Base-by-base conservation (phyloP, 371 early-diverging fungal genomes). In the Rhizopus stolonifer region DNA sequence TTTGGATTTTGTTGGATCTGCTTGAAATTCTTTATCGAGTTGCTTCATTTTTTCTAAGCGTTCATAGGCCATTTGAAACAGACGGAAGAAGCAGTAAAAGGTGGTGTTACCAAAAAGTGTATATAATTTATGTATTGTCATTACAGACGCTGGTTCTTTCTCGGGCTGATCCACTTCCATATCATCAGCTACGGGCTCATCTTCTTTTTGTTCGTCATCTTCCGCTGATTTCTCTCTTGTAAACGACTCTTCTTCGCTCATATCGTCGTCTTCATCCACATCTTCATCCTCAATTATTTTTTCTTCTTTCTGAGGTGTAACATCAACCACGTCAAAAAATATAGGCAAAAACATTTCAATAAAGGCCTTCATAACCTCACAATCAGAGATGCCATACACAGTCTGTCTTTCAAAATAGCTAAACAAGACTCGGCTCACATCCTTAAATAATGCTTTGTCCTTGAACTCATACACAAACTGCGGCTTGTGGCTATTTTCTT, bases 81-180 rank as follows among this genome's bases (percentile, higher is more conserved):
- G 79, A 17, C 97, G 74, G 65, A 97, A 83, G 60, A 98, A 93
- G 51, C 86, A 88, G 64, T 92, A 98, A 53, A 88, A 88, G 29
- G 65, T 68, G 31, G 79, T 84, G 61, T 95, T 92, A 5, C 84
- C 86, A 69, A 87, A 86, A 23, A 89, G 71, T 47, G 77, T 81
- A 50, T 75, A 73, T 1, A 72, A 54, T 13, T 67, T 60, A 19
- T 72, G 67, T 47, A 29, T 29, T 29, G 31, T 29, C 31, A 29
- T 29, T 29, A 29, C 10, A 29, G 31, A 29, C 10, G 31, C 7
- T 7, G 31, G 31, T 7, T 29, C n/a, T n/a, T n/a, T n/a, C n/a
- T 69, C 53, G 4, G 61, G 21, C 7, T 54, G 14, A 1, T 49
- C 56, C 29, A 54, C 50, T 7, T 58, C 54, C 19, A 38, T 43